phyloP scores from a whole-genome alignment of 345 rosid genomes.

The Microcos paniculata region DNA sequence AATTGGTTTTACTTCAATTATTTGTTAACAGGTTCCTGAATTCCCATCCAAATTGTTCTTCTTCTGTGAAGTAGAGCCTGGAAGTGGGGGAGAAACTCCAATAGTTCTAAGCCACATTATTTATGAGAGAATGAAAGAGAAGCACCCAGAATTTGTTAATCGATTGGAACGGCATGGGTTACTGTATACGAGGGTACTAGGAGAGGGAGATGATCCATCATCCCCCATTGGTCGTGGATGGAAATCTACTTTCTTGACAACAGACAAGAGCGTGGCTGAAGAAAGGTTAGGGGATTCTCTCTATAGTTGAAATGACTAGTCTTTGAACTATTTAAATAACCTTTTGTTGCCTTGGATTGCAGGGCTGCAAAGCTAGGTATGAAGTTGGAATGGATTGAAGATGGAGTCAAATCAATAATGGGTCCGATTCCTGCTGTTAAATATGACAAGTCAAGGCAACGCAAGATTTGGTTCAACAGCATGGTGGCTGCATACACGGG shows the following conservation, averaged over 20 bases:
- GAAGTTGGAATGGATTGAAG: slow-evolving; percentile 78
- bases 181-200: slow-evolving; percentile 63
- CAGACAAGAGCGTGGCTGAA: slow-evolving; percentile 65
- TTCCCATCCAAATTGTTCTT: slow-evolving; percentile 89
- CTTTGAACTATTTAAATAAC: background rate
- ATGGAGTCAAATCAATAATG: slow-evolving; percentile 72
- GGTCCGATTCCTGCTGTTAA: slow-evolving; percentile 89
- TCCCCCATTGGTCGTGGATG: slow-evolving; percentile 94
- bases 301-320: background rate
- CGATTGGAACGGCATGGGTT: slow-evolving; percentile 70
- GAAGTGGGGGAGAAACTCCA: slow-evolving; percentile 91
- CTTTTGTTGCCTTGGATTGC: slow-evolving; percentile 7
- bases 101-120: slow-evolving; percentile 81
- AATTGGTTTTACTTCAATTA: background rate
- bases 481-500: slow-evolving; percentile 92
- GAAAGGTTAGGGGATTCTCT: slow-evolving; percentile 45
- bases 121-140: slow-evolving; percentile 71
- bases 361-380: slow-evolving; percentile 81
- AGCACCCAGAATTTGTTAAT: slow-evolving; percentile 63
- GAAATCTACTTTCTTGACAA: slow-evolving; percentile 88
- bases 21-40: slow-evolving; percentile 62
- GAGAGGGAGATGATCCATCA: slow-evolving; percentile 77
- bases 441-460: slow-evolving; percentile 53
- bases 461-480: slow-evolving; percentile 89
- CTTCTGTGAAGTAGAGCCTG: slow-evolving; percentile 84